Evolutionary conservation across 1,139 yeast genomes (phyloP), one percentile per base, ranked within the genome.

Genomic region (Lodderomyces parapsilosis): DNA sequence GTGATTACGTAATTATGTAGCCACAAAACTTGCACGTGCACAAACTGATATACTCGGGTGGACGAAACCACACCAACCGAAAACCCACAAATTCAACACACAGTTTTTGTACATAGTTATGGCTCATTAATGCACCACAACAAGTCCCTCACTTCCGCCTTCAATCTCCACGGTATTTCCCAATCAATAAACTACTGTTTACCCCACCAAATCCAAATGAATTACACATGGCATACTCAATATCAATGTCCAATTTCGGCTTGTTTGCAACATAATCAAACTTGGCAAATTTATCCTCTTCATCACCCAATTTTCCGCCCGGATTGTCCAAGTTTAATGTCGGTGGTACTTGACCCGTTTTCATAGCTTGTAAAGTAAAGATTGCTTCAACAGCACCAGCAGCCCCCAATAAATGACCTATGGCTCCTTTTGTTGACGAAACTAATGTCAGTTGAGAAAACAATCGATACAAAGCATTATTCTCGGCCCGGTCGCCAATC

Each of bases 201-300:
- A 95, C 90, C 11, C 99, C 99, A 7, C 99, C 99, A 67, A 94
- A 93, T 0, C 99, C 99, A 68, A 94, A 93, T 52, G 96, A 88
- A 59, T 94, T 94, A 44, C 90, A 81, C 53, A 94, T 52, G 0
- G 93, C 97, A 51, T 77, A 74, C 6, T 74, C 57, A 8, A 87
- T 58, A 3, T 60, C 55, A 31, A 62, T 66, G 14, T 60, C 45
- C 3, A 6, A 9, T 47, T 66, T 71, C 4, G 83, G 68, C 6
- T 56, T 50, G 27, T 76, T 66, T 0, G 81, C 76, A 4, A 88
- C 84, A 53, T 84, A 85, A 55, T 86, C 83, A 51, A 87, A 76
- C 15, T 56, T 56, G 9, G n/a, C 11, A 53, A 81, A 81, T 36
- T 68, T 71, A 1, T 58, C 68, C 0, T 53, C 43, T 13, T 65